Evolutionary conservation across 768 basidiomycete species (phyloP).

Genomic region (Russula olivacea): DNA sequence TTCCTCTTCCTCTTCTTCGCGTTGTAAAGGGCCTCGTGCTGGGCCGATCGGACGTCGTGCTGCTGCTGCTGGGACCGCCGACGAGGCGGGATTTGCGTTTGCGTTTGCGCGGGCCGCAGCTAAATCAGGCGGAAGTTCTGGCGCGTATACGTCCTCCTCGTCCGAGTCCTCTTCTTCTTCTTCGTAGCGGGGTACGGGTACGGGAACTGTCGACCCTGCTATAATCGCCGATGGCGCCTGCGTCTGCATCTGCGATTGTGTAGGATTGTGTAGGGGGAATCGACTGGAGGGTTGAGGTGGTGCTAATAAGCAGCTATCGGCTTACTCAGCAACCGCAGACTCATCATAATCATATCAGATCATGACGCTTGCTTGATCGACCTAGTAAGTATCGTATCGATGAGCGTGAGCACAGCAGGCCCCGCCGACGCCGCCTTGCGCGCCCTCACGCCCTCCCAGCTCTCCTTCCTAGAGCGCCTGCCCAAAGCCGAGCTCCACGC

Average conservation of each 20-base stretch:
- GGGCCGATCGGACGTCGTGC: slow-evolving; percentile 45
- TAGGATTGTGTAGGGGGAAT: neutral
- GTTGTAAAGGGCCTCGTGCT: slow-evolving; percentile 39
- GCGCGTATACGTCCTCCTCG: slow-evolving; percentile 69
- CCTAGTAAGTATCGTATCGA: too few relatives aligned
- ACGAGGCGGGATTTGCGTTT: neutral
- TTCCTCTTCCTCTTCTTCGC: slow-evolving; percentile 37
- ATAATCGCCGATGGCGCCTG: neutral
- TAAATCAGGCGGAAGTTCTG: slow-evolving; percentile 70
- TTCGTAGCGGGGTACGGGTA: slow-evolving; percentile 11
- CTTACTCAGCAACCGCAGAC: slow-evolving; percentile 10
- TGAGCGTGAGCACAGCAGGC: too few relatives aligned
- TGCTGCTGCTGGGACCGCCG: slow-evolving; percentile 27
- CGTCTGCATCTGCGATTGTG: too few relatives aligned
- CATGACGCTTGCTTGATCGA: too few relatives aligned
- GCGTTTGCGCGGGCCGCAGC: slow-evolving; percentile 39
- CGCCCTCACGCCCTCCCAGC: slow-evolving; percentile 46
- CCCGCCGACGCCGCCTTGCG: slow-evolving; percentile 45
- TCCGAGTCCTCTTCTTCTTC: slow-evolving; percentile 45
- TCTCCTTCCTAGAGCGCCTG: slow-evolving; percentile 53
- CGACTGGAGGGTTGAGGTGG: too few relatives aligned
- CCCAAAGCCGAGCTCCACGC: slow-evolving; percentile 86
- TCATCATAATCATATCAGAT: too few relatives aligned
- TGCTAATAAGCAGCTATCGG: neutral
- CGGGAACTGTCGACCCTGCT: slow-evolving; percentile 20